A percentile compares a stretch with the other conserved stretches of the same genome.
Conservation (phyloP, 2,329 filamentous ascomycete species). For the Hymenoscyphus infarciens region DNA sequence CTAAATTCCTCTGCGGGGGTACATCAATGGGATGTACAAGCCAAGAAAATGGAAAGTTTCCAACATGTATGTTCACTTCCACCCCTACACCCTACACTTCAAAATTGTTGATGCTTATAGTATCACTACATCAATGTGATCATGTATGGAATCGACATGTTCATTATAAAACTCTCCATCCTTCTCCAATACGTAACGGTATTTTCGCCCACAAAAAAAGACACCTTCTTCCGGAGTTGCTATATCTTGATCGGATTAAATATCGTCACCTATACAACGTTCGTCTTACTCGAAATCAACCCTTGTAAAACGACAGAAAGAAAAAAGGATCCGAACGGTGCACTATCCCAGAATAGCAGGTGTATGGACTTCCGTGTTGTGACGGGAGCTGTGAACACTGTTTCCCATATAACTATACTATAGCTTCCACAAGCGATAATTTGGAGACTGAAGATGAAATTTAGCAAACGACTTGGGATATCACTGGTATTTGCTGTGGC, state of each 20-base stretch:
- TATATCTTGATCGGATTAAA: background rate
- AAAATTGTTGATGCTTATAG: background rate
- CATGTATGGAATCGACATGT: background rate
- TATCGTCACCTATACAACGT: background rate
- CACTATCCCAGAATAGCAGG: background rate
- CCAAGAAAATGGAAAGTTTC: background rate
- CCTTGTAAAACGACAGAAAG: background rate
- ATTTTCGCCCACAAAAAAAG: background rate
- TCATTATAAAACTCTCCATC: slow-evolving; percentile 6
- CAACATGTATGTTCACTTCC: background rate
- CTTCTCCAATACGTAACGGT: slow-evolving; percentile 3
- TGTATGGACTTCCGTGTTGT: background rate
- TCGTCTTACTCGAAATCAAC: background rate
- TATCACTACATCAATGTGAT: background rate
- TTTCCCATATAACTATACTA: background rate
- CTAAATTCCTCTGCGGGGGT: background rate
- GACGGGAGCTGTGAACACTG: background rate
- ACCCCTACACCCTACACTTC: background rate
- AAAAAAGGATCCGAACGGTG: background rate
- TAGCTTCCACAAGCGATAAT: slow-evolving; percentile 6
- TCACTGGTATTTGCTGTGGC: slow-evolving; percentile 4
- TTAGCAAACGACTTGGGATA: background rate
- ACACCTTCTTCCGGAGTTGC: slow-evolving; percentile 3
- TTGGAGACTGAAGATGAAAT: background rate
- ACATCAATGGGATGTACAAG: slow-evolving; percentile 9